phyloP scores from a whole-genome alignment of 345 rosid genomes.

The Kandelia obovata region DNA sequence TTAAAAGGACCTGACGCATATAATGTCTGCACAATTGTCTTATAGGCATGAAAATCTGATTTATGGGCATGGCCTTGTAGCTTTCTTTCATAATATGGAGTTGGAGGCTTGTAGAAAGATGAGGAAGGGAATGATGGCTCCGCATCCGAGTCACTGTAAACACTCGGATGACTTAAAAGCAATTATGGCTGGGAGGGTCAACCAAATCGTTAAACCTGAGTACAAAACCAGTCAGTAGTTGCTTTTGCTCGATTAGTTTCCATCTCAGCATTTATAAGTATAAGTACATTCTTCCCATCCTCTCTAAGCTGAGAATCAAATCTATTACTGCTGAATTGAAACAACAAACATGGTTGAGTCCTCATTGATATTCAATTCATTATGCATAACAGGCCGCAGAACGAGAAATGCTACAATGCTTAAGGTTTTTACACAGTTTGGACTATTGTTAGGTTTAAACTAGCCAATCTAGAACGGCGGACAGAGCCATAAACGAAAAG shows the following conservation, averaged over 20 bases:
- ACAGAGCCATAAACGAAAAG: too few species aligned
- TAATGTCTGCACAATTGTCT: constrained; percentile 26
- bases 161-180: constrained; percentile 10
- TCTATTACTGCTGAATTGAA: too few species aligned
- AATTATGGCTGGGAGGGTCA: constrained; percentile 9
- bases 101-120: constrained; percentile 11
- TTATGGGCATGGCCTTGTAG: constrained; percentile 52
- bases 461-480: too few species aligned
- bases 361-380: too few species aligned
- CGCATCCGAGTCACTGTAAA: constrained; percentile 33
- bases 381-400: too few species aligned
- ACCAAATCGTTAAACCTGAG: constrained; percentile 36
- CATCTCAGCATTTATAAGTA: too few species aligned
- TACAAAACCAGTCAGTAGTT: constrained; percentile 38
- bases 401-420: too few species aligned
- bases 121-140: constrained; percentile 42
- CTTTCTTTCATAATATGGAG: constrained; percentile 25
- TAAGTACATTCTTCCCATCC: too few species aligned
- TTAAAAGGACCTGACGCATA: constrained; percentile 22
- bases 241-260: neutral
- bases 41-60: constrained; percentile 59
- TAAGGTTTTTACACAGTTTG: too few species aligned
- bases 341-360: too few species aligned
- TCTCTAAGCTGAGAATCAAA: too few species aligned
- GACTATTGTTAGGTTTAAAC: too few species aligned